A percentile compares a stretch with the other conserved stretches of the same genome.
These are phyloP conservation scores for Mayamaea pseudoterrestris DNA, from an alignment of 108 stramenopile genomes.

Conservation along the genomic window DNA sequence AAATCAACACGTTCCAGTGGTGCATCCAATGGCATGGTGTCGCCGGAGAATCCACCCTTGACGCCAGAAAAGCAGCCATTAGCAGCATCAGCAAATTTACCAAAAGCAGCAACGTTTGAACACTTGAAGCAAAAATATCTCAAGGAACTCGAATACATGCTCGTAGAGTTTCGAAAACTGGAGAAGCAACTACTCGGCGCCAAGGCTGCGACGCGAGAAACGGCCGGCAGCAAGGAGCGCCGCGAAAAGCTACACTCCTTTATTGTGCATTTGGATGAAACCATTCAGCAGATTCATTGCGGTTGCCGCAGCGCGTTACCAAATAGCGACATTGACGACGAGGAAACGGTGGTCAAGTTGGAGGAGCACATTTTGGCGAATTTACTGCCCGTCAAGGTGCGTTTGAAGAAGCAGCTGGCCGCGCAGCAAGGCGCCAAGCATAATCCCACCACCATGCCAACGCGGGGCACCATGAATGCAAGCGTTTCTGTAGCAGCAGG, in stretches of 20 bases:
- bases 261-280: slow-evolving; percentile 72
- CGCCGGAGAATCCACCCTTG: too few species aligned
- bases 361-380: slow-evolving; percentile 82
- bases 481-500: slow-evolving; percentile 1
- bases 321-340: slow-evolving; percentile 50
- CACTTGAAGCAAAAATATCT: slow-evolving; percentile 55
- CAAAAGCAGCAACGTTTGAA: slow-evolving; percentile 39
- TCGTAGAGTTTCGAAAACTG: slow-evolving; percentile 67
- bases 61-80: too few species aligned
- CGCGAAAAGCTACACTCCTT: slow-evolving; percentile 79
- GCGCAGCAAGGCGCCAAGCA: slow-evolving; percentile 75
- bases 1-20: too few species aligned
- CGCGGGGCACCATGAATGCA: slow-evolving; percentile 10
- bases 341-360: slow-evolving; percentile 63
- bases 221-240: slow-evolving; percentile 57
- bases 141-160: slow-evolving; percentile 72
- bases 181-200: slow-evolving; percentile 71
- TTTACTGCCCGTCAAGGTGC: slow-evolving; percentile 69
- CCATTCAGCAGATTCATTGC: slow-evolving; percentile 55
- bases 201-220: slow-evolving; percentile 38
- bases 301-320: slow-evolving; percentile 43
- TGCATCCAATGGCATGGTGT: too few species aligned
- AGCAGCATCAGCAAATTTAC: too few species aligned
- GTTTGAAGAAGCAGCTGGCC: slow-evolving; percentile 67
- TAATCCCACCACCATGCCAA: slow-evolving; percentile 63